Base-by-base conservation (phyloP, 1,139 yeast genomes). In the Yamadazyma diospyri region DNA sequence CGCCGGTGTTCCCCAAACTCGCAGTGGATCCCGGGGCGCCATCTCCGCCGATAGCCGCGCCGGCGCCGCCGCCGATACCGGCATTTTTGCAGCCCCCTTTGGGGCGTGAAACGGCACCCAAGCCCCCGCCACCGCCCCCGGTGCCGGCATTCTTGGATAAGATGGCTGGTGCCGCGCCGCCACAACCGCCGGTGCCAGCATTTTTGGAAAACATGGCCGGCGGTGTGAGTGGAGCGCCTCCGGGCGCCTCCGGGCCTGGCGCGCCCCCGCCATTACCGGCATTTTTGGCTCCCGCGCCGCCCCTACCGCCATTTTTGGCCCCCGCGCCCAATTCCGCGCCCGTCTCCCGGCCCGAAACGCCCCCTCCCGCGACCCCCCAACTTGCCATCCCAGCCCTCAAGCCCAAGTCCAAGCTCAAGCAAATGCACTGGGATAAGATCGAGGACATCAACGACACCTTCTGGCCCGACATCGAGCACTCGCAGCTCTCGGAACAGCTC, bases 351-450 rank as follows among this genome's bases (percentile, higher is more conserved):
- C 9, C 48, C 44, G 26, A 25, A 23, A 27, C 30, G 2, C 22
- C 22, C 4, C 20, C 20, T 18, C 20, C 20, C 6, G 8, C 20
- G 9, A 18, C 20, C 6, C 40, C 41, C 9, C 35, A 33, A 19
- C 23, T 13, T 43, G 12, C 45, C 44, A 40, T 40, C 12, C 43
- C 47, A 6, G 35, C 51, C 17, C 57, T 64, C 11, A 64, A 81
- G 34, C 84, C 94, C 4, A 72, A 72, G 36, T 63, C 74, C 12
- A 81, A 79, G 43, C 67, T 92, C 47, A 92, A 89, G 55, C 97
- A 89, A 51, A 81, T 92, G 70, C 98, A 92, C 53, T 92, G 97
- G 97, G 95, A 89, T 45, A 84, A 78, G 51, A 67, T 92, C 28
- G 81, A 78, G 19, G 60, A 69, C 40, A 78, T 86, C 28, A 75